Evolutionary conservation across 1,139 yeast genomes (phyloP).

Genomic region (Candida pseudocylindracea): DNA sequence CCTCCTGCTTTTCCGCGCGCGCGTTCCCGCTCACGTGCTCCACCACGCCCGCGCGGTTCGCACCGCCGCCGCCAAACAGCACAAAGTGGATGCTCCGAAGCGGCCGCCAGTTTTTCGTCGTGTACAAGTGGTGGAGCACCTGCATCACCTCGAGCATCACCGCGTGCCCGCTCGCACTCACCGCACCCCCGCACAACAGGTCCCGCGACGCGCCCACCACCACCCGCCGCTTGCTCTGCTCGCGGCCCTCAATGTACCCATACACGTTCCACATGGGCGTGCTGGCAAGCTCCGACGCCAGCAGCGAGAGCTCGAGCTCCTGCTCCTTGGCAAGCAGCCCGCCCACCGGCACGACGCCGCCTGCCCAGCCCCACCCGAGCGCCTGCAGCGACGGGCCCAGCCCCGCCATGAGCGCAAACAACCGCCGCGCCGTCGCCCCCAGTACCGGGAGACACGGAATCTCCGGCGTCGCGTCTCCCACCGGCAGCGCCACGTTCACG

Average conservation of each 20-base stretch:
- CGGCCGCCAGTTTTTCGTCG: constrained; percentile 62
- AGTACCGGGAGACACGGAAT: constrained; percentile 62
- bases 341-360: constrained; percentile 6
- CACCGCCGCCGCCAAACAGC: constrained; percentile 72
- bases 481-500: constrained; percentile 38
- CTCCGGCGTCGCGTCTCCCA: constrained; percentile 45
- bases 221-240: constrained; percentile 53
- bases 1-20: constrained; percentile 31
- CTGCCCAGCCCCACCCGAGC: constrained; percentile 3
- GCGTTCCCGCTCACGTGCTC: constrained; percentile 49
- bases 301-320: constrained; percentile 6
- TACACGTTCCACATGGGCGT: constrained; percentile 65
- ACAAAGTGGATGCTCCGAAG: constrained; percentile 62
- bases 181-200: constrained; percentile 55
- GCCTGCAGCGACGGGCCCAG: constrained; percentile 20
- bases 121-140: constrained; percentile 42
- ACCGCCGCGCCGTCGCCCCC: constrained; percentile 41
- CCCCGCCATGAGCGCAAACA: constrained; percentile 18
- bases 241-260: constrained; percentile 62
- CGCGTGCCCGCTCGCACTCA: constrained; percentile 59
- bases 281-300: constrained; percentile 11
- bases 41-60: constrained; percentile 67
- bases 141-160: constrained; percentile 52
- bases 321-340: constrained; percentile 21
- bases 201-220: constrained; percentile 78